Percentiles rank a stretch among this genome's conserved stretches.
These are phyloP conservation scores for Neonothopanus nambi DNA, from an alignment of 1,284 basidiomycete species.

Conservation along the genomic window DNA sequence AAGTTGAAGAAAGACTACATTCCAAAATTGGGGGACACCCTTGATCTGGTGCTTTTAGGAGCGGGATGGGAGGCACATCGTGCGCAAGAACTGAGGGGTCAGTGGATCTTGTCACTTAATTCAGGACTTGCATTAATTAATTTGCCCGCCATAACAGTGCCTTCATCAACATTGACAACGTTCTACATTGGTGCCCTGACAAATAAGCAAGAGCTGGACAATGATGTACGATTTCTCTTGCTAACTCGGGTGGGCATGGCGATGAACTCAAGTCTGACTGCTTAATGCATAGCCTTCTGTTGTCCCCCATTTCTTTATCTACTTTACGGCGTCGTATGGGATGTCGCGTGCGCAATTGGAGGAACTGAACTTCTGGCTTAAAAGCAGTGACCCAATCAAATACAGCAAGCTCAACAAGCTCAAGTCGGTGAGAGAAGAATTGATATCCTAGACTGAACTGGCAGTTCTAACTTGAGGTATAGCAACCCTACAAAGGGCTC, in stretches of 20 bases:
- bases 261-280: too few species aligned
- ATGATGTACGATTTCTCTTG: constrained; percentile 35
- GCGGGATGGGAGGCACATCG: constrained; percentile 80
- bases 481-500: constrained; percentile 28
- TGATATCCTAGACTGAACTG: background rate
- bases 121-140: too few species aligned
- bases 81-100: constrained; percentile 74
- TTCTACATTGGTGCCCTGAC: constrained; percentile 73
- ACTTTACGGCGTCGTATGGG: constrained; percentile 78
- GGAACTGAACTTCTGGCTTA: constrained; percentile 66
- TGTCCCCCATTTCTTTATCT: constrained; percentile 65
- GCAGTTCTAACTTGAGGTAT: background rate
- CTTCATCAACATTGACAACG: constrained; percentile 72
- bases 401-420: constrained; percentile 22
- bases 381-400: constrained; percentile 43
- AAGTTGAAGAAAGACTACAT: constrained; percentile 90
- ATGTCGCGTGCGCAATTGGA: constrained; percentile 65
- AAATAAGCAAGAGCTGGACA: constrained; percentile 37
- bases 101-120: constrained; percentile 16
- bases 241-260: too few species aligned
- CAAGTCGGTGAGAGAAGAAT: background rate
- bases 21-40: constrained; percentile 73
- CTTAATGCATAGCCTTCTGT: constrained; percentile 31
- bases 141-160: constrained; percentile 45
- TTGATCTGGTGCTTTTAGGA: constrained; percentile 77